Base-by-base conservation (phyloP, 495 filamentous ascomycete genomes). In the Beverwykella pulmonaria region DNA sequence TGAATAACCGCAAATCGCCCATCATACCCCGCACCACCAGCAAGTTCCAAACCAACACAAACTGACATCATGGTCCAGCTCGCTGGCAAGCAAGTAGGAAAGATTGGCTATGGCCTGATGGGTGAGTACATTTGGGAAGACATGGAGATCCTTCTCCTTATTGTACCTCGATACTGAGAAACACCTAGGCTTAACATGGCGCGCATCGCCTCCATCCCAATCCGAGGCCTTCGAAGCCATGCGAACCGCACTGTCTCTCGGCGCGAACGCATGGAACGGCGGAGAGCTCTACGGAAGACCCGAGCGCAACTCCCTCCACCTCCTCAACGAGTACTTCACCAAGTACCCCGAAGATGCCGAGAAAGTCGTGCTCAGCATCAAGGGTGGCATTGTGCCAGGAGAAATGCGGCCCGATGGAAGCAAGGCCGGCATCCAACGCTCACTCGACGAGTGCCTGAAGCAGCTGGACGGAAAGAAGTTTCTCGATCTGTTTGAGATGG, bases 401-500 rank as follows among this genome's bases (percentile, higher is more conserved):
- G 68, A 72, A 10, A 48, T 79, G 12, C 30, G 27, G 0, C 77
- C 83, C 20, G 86, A 91, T 67, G 83, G 88, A 47, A 86, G 83
- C 17, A 82, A 86, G 54, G 83, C 84, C 67, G 83, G 83, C 60
- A 81, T 90, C 2, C 83, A 86, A 14, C 80, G 83, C 20, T 86
- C 83, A 50, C 80, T 96, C 56, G 90, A 95, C 53, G 83, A 87
- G 65, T 84, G 80, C 67, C 72, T 95, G 48, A 80, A 73, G 29
- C 71, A 83, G 30, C 79, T 91, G 15, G 84, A 87, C 50, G 90
- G 88, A 7, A 90, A 87, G 65, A 94, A 94, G 81, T 87, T 81
- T 65, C 77, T 96, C 60, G 92, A 96, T 75, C 84, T 93, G 57
- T 97, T 92, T 67, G 88, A 93, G 76, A 86, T 78, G 65, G 91